A percentile compares a stretch with the other conserved stretches of the same genome.
Evolutionary conservation across 208 protist species (phyloP).

Genomic region (Wallacemonas sp.): DNA sequence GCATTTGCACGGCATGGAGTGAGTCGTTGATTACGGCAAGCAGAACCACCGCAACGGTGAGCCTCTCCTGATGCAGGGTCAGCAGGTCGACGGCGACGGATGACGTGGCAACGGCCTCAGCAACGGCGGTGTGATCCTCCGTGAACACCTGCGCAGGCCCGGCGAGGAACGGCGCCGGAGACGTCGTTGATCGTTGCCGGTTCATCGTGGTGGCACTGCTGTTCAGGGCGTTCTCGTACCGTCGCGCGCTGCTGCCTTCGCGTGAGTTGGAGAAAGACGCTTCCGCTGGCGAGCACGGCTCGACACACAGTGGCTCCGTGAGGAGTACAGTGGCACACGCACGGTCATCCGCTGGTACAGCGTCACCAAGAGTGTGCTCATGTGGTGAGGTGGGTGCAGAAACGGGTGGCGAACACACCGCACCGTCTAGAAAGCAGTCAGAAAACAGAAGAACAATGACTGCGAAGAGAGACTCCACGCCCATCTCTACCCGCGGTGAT

Average conservation of each 20-base stretch:
- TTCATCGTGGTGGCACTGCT: not conserved
- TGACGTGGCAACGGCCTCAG: not conserved
- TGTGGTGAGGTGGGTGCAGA: not conserved
- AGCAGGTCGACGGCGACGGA: conserved; percentile 17
- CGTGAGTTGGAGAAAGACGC: not conserved
- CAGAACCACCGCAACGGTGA: conserved; percentile 27
- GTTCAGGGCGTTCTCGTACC: not conserved
- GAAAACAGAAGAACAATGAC: conserved; percentile 65
- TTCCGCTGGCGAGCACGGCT: not conserved
- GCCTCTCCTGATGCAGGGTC: conserved; percentile 27
- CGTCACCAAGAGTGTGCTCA: not conserved
- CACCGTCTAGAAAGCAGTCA: conserved; percentile 56
- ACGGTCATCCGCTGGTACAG: too few species aligned
- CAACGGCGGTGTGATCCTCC: not conserved
- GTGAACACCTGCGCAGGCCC: not conserved
- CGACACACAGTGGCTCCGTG: not conserved
- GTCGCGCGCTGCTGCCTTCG: not conserved
- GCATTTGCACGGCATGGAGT: conserved; percentile 52
- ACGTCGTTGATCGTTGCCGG: not conserved
- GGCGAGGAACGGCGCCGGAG: not conserved
- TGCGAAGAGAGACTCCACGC: conserved; percentile 49
- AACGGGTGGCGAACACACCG: not conserved
- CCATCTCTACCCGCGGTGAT: conserved; percentile 35
- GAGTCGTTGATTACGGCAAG: conserved; percentile 58
- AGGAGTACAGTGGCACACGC: not conserved